Percentiles rank a stretch among this genome's conserved stretches.
phyloP scores from a whole-genome alignment of 176 grass and related monocot species.

The Canna indica region DNA sequence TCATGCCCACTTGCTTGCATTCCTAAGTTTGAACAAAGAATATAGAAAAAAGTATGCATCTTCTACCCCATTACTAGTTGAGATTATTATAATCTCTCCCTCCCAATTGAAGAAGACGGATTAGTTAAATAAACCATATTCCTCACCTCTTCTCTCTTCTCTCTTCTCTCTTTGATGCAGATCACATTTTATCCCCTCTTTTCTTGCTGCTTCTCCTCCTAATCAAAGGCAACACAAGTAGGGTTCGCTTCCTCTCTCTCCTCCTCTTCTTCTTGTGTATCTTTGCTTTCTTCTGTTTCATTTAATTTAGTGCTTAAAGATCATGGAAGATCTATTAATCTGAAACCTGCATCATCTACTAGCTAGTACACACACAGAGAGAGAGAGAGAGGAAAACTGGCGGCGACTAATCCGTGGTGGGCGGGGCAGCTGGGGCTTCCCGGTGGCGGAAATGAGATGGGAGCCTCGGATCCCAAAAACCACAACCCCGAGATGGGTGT shows the following conservation, averaged over 20 bases:
- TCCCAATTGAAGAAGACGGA: neutral
- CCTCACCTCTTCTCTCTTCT: neutral
- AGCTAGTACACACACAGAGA: neutral
- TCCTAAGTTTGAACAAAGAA: slow-evolving; percentile 3
- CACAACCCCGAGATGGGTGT: neutral
- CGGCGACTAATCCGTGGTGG: slow-evolving; percentile 94
- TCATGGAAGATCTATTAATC: neutral
- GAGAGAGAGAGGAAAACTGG: slow-evolving; percentile 34
- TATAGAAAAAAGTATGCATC: slow-evolving; percentile 1
- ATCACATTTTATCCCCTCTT: neutral
- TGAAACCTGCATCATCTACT: neutral
- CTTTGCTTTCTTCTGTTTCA: neutral
- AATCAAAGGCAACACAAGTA: no score
- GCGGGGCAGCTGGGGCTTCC: slow-evolving; percentile 48
- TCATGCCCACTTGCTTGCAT: slow-evolving; percentile 13
- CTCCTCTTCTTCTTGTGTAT: neutral
- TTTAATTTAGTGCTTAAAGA: no score
- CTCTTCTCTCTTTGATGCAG: neutral
- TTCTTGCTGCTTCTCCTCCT: neutral
- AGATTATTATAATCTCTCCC: neutral
- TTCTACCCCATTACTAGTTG: neutral
- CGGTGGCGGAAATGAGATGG: slow-evolving; percentile 36
- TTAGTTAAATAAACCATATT: no score
- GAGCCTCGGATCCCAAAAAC: slow-evolving; percentile 33
- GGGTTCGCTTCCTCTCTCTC: no score